Percentiles rank a stretch among this genome's conserved stretches.
These are phyloP conservation scores for Pythium chondricola DNA, from an alignment of 352 stramenopile genomes.

Conservation along the genomic window DNA sequence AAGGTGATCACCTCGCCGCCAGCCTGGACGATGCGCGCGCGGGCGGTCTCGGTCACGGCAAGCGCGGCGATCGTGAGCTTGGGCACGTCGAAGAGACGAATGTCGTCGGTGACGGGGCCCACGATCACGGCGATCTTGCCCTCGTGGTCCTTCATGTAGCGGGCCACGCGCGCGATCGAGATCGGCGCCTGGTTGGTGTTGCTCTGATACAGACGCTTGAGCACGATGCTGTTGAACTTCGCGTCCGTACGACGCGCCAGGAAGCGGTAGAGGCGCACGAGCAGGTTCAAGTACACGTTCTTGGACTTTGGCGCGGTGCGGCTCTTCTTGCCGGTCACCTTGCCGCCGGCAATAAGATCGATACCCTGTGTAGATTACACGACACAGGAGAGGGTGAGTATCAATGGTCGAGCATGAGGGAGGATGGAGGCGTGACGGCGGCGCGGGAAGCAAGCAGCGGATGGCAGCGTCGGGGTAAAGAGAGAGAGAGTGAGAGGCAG, in stretches of 20 bases:
- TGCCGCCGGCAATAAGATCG: slow-evolving; percentile 98
- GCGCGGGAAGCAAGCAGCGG: too few relatives aligned
- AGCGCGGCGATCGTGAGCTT: slow-evolving; percentile 96
- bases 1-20: slow-evolving; percentile 99
- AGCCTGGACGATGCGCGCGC: slow-evolving; percentile 96
- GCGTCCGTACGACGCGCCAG: slow-evolving; percentile 96
- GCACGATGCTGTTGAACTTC: slow-evolving; percentile 98
- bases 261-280: slow-evolving; percentile 97
- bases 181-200: slow-evolving; percentile 99
- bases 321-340: slow-evolving; percentile 97
- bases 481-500: too few relatives aligned
- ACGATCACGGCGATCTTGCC: slow-evolving; percentile 98
- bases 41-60: slow-evolving; percentile 96
- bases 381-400: too few relatives aligned
- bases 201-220: slow-evolving; percentile 99
- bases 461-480: too few relatives aligned
- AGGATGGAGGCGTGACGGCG: too few relatives aligned
- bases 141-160: slow-evolving; percentile 99
- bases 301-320: slow-evolving; percentile 97
- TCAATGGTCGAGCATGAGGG: too few relatives aligned
- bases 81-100: slow-evolving; percentile 95
- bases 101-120: slow-evolving; percentile 98
- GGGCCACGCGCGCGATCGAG: slow-evolving; percentile 92
- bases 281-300: slow-evolving; percentile 99
- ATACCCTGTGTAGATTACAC: too few relatives aligned